phyloP scores from a whole-genome alignment of 768 basidiomycete genomes.

The Amanita molliuscula region DNA sequence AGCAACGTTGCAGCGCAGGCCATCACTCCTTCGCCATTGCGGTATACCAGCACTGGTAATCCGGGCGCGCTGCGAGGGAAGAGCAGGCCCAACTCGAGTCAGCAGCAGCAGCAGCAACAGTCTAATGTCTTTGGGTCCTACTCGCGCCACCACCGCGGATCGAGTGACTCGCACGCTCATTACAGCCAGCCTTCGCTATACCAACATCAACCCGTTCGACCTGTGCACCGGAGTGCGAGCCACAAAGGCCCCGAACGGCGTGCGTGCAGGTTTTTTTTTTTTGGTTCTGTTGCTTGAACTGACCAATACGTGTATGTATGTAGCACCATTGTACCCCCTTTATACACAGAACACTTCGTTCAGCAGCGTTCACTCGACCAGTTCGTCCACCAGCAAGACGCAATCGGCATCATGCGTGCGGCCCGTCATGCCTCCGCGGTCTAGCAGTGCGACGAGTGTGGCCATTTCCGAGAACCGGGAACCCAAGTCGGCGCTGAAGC shows the following conservation, averaged over 20 bases:
- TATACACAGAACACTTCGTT: slow-evolving; percentile 17
- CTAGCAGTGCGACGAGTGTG: slow-evolving; percentile 28
- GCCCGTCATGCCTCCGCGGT: slow-evolving; percentile 23
- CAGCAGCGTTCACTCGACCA: slow-evolving; percentile 39
- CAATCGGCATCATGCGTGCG: slow-evolving; percentile 20
- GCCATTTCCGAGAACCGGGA: slow-evolving; percentile 18
- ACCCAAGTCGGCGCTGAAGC: slow-evolving; percentile 35
- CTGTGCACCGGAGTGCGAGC: slow-evolving; percentile 29
- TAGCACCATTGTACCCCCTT: slow-evolving; percentile 15
- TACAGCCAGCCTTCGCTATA: slow-evolving; percentile 8
- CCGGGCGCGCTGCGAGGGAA: slow-evolving; percentile 10
- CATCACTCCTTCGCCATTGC: slow-evolving; percentile 29
- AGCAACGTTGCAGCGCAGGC: slow-evolving; percentile 24
- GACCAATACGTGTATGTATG: slow-evolving; percentile 2
- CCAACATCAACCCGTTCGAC: slow-evolving; percentile 7
- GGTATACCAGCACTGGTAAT: slow-evolving; percentile 25
- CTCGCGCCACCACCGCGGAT: slow-evolving; percentile 21
- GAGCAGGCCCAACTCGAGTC: slow-evolving; percentile 6
- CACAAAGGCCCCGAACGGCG: slow-evolving; percentile 33
- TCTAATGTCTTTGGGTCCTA: slow-evolving; percentile 5
- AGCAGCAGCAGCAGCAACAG: neutral
- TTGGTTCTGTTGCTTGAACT: slow-evolving; percentile 1
- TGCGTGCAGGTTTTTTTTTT: slow-evolving; percentile 16
- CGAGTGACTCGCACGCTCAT: slow-evolving; percentile 11
- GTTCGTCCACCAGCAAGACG: slow-evolving; percentile 27